Base-by-base conservation (phyloP, 805 yeast species). In the Maudiozyma serrabonitensis region DNA sequence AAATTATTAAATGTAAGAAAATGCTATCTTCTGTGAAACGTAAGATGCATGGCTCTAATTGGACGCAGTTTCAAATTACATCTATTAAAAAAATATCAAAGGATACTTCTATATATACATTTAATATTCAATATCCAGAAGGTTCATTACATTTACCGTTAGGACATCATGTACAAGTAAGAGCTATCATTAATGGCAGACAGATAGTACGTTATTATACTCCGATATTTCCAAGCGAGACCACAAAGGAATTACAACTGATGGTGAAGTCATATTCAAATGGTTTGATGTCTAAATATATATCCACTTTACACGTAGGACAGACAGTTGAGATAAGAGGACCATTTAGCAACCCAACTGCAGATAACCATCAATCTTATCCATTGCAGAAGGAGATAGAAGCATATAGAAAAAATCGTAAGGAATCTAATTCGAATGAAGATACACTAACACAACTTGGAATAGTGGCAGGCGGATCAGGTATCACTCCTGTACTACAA, bases 401-500 rank as follows among this genome's bases (percentile, higher is more conserved):
- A 19, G 5, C 11, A 7, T 38, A 38, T 19, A 35, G 38, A 35
- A 35, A 35, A 6, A 35, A 4, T 3, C 6, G 8, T 35, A 35
- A 13, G 15, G 18, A 35, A 3, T 6, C 21, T 8, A 16, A 38
- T 18, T 4, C 15, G 6, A 38, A 38, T 38, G 43, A 38, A 4
- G 43, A 45, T 16, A 19, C 16, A 18, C 11, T 45, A n/a, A 75
- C 76, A 51, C 77, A 81, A 52, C 72, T 86, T 50, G 81, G 82
- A 16, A 74, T 86, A 69, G 73, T 86, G 56, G 91, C 91, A 6
- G 95, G 93, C 55, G 95, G 95, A 12, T 80, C 91, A 0, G 95
- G 97, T 45, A 82, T 90, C 53, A 87, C 96, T 7, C 96, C 97
- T 28, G 82, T 88, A 68, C 75, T 85, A 59, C 95, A 89, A 67